These are phyloP conservation scores for Fragaria vesca DNA, from an alignment of 306 rosid species.

Conservation along the genomic window DNA sequence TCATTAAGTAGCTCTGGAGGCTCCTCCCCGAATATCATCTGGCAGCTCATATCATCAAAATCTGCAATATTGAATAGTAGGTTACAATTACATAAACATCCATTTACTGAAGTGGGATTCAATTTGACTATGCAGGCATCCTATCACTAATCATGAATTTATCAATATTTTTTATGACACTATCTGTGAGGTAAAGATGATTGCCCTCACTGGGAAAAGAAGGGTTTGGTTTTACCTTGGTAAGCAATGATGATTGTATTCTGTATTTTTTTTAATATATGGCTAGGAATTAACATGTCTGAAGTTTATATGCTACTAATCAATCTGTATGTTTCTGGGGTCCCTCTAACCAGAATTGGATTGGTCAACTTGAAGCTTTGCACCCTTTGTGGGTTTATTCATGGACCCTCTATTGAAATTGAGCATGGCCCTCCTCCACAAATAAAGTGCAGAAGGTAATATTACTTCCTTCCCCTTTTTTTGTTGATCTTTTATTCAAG, in stretches of 20 bases:
- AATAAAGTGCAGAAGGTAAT: conserved; percentile 56
- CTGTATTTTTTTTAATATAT: conserved; percentile 10
- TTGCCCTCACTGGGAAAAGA: conserved; percentile 34
- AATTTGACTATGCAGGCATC: conserved; percentile 8
- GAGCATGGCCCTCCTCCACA: conserved; percentile 51
- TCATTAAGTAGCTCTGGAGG: conserved; percentile 68
- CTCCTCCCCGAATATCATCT: conserved; percentile 91
- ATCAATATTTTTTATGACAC: conserved; percentile 14
- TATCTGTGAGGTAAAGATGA: conserved; percentile 21
- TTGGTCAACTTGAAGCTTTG: conserved; percentile 51
- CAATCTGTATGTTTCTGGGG: conserved; percentile 28
- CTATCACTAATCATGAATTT: conserved; percentile 7
- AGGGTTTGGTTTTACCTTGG: conserved; percentile 13
- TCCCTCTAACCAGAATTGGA: conserved; percentile 35
- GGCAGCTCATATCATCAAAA: conserved; percentile 97
- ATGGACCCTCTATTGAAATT: conserved; percentile 68
- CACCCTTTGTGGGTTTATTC: conserved; percentile 55
- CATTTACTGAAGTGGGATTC: conserved; percentile 11
- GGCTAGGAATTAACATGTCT: conserved; percentile 24
- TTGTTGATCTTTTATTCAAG: conserved; percentile 4
- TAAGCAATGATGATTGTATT: conserved; percentile 16
- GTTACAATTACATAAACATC: conserved; percentile 11
- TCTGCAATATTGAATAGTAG: conserved; percentile 50
- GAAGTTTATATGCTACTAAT: conserved; percentile 8
- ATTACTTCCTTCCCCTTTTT: conserved; percentile 29